phyloP scores from a whole-genome alignment of 2,329 filamentous ascomycete species.

The Alternaria solani region DNA sequence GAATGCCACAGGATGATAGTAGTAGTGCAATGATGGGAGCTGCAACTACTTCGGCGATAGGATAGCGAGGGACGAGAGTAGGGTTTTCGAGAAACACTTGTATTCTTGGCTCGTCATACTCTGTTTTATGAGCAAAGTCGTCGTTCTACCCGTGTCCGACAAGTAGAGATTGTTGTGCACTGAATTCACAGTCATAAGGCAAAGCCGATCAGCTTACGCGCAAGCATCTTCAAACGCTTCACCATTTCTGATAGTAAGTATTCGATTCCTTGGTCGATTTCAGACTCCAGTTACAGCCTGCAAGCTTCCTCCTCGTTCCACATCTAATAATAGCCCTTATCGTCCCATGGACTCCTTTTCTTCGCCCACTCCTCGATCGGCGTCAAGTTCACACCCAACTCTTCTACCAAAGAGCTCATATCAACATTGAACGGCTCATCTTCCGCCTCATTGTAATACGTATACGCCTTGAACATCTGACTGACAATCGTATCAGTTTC shows the following conservation, averaged over 20 bases:
- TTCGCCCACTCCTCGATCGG: constrained; percentile 51
- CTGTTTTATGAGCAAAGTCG: not conserved
- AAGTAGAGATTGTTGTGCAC: not conserved
- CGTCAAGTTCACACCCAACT: constrained; percentile 44
- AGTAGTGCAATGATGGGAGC: not conserved
- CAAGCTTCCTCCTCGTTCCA: not conserved
- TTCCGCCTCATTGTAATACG: constrained; percentile 52
- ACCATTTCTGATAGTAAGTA: too few species aligned
- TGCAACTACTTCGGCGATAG: not conserved
- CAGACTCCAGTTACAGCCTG: not conserved
- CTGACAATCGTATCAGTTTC: constrained; percentile 47
- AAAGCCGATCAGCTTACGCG: not conserved
- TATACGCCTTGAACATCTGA: constrained; percentile 55
- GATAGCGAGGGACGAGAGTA: not conserved
- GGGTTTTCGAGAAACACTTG: not conserved
- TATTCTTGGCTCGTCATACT: not conserved
- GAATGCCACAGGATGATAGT: constrained; percentile 1
- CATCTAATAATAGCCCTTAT: constrained; percentile 22
- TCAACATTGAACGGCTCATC: constrained; percentile 52
- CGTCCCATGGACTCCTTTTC: constrained; percentile 30
- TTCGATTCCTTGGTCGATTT: not conserved
- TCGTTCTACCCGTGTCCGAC: not conserved
- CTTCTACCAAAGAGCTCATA: constrained; percentile 46
- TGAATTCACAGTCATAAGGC: not conserved
- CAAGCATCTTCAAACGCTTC: not conserved